A percentile compares a stretch with the other conserved stretches of the same genome.
Conservation (phyloP, 768 basidiomycete species). For the Lentinula sp. region DNA sequence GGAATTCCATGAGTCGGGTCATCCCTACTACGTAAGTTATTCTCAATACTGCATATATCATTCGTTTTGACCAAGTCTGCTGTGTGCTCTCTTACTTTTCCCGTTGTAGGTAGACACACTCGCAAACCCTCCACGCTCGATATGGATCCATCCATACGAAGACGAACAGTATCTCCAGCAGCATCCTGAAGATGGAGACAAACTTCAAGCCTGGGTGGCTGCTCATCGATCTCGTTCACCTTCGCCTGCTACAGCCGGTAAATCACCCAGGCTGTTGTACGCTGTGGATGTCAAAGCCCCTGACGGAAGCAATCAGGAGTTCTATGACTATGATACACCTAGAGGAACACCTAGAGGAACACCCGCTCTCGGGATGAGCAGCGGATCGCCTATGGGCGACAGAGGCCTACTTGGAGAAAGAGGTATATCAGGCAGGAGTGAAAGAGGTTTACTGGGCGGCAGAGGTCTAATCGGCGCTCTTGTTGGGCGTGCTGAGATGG, state of each 20-base stretch:
- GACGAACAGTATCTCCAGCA: constrained; percentile 54
- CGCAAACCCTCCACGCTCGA: constrained; percentile 55
- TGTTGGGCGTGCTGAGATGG: background rate
- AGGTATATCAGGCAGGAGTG: background rate
- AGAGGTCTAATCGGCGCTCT: background rate
- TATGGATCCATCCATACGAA: constrained; percentile 70
- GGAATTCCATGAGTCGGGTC: constrained; percentile 31
- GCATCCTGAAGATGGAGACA: constrained; percentile 41
- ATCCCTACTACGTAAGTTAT: constrained; percentile 36
- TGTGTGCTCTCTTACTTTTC: too few species aligned
- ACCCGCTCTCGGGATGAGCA: background rate
- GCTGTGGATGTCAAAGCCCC: background rate
- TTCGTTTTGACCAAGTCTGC: background rate
- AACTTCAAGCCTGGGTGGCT: constrained; percentile 16
- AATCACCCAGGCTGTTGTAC: background rate
- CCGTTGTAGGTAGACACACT: constrained; percentile 51
- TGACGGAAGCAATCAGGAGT: background rate
- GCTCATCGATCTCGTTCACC: background rate
- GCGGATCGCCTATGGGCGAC: background rate
- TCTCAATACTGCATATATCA: background rate
- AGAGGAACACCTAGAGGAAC: too few species aligned
- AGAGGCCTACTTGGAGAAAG: background rate
- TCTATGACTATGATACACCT: background rate
- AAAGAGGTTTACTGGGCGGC: background rate
- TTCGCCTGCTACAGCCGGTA: background rate